These are phyloP conservation scores for Grammothele lineata DNA, from an alignment of 768 basidiomycete species.

Conservation along the genomic window DNA sequence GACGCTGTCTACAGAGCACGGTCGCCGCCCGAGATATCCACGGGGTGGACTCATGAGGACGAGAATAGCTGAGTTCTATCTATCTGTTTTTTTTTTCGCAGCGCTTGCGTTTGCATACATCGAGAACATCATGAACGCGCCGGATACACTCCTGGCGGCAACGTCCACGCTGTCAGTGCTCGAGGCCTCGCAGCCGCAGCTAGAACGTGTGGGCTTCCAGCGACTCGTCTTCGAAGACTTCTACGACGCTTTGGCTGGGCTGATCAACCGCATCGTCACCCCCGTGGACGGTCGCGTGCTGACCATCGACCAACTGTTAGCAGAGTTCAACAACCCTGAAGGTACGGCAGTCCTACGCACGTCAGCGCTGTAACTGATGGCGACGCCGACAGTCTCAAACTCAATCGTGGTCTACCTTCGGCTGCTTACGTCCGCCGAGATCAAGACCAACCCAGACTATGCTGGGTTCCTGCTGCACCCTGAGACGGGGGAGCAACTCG, in stretches of 20 bases:
- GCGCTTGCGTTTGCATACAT: constrained; percentile 83
- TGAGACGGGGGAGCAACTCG: constrained; percentile 56
- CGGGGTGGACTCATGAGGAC: constrained; percentile 14
- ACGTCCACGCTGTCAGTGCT: constrained; percentile 49
- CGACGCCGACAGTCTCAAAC: constrained; percentile 47
- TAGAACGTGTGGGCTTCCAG: constrained; percentile 61
- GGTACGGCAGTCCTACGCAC: constrained; percentile 32
- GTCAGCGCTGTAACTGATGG: too few species aligned
- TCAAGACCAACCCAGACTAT: constrained; percentile 63
- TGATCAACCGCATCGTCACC: constrained; percentile 44
- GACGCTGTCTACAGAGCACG: not conserved
- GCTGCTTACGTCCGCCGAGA: constrained; percentile 78
- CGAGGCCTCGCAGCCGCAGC: constrained; percentile 41
- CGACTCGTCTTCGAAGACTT: constrained; percentile 70
- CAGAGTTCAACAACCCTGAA: constrained; percentile 50
- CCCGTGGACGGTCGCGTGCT: constrained; percentile 31
- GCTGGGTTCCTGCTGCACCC: constrained; percentile 74
- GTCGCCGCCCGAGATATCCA: not conserved
- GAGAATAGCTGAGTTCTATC: constrained; percentile 14
- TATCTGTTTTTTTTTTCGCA: constrained; percentile 33
- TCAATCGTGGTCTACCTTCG: constrained; percentile 78
- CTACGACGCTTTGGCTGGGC: constrained; percentile 52
- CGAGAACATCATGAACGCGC: constrained; percentile 54
- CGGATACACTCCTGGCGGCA: constrained; percentile 43
- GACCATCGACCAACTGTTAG: constrained; percentile 37